Evolutionary conservation across 164 flowering plant genomes (phyloP), one percentile per base, ranked within the genome.

Genomic region (Liquidambar formosana): DNA sequence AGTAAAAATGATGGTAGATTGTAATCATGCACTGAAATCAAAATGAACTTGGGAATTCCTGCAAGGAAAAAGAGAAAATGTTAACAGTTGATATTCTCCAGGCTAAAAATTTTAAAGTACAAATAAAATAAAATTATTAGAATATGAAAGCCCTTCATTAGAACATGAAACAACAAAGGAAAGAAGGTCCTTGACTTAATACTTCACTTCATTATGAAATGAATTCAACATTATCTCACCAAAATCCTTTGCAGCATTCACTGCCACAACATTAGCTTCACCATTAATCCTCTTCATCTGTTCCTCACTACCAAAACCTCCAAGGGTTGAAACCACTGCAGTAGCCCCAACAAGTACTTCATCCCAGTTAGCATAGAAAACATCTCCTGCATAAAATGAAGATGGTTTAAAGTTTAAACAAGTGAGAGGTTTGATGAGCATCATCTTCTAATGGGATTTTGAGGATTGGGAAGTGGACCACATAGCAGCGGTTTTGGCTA

Each of bases 291-390:
- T 89, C 80, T 79, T 78, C 99, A 95, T 93, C 67, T 93, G 96
- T 70, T 93, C 99, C 72, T 95, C 98, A 70, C 75, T 93, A 57
- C 99, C 99, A 82, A 95, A 93, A 63, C 98, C 99, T 68, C 99
- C 99, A 61, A 95, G 73, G 19, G 99, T 95, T 64, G 99, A 95
- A 79, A 93, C 88, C 54, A 95, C 97, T 54, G 96, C 94, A 57
- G 99, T 95, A 61, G 98, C 97, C 56, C 99, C 99, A 66, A 66
- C 64, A 61, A 95, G 92, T 22, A 95, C 82, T 79, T 91, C 97
- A 77, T 95, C 98, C 99, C 99, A 95, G 61, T 89, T 91, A 44
- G 79, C 82, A 67, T 90, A 93, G 80, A 91, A 93, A 77, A 95
- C 98, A 84, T 93, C 98, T 28, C 98, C 99, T 95, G 86, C 63